Base-by-base conservation (phyloP, 2,329 filamentous ascomycete species). In the Epichloe gansuensis region DNA sequence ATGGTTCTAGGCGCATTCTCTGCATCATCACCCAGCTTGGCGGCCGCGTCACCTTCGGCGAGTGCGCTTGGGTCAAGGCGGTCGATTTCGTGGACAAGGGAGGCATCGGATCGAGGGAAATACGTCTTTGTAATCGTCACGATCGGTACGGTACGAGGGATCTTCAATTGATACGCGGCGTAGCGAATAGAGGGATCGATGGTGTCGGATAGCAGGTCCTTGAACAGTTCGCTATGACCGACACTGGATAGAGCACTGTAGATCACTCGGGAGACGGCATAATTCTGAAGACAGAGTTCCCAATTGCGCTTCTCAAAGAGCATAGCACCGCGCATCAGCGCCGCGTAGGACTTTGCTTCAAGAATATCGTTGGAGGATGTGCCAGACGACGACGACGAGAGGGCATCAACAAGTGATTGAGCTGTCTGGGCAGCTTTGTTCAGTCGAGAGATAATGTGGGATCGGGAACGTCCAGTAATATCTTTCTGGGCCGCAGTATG, bases 131-230 rank as follows among this genome's bases (percentile, higher is more conserved):
- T 86, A 57, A 97, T 86, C 7, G 82, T 79, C 0, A 85, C 77
- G 47, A 95, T 84, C 3, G 90, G 84, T 51, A 89, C 80, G 2
- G 89, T 95, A 43, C 93, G 82, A 0, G 91, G 87, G 35, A 95
- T 80, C 65, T 91, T 86, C 64, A 89, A 77, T 67, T 95, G 89
- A 66, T 97, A 97, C 17, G 93, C 89, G 38, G 90, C 90, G 66
- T 94, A 97, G 56, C 91, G 84, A 61, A 98, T 87, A 56, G 89
- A 95, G 2, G 90, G 90, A 64, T 98, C 93, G 55, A 95, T 84
- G 4, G 87, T 94, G 60, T 87, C 84, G 47, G 85, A 81, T 53
- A 98, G 72, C 25, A 96, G 76, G 55, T 97, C 91, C 64, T 87
- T 89, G 74, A 88, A 93, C 38, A 86, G 73, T 53, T 95, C 91